Base-by-base conservation (phyloP, 768 basidiomycete species). In the Kwoniella sp. region DNA sequence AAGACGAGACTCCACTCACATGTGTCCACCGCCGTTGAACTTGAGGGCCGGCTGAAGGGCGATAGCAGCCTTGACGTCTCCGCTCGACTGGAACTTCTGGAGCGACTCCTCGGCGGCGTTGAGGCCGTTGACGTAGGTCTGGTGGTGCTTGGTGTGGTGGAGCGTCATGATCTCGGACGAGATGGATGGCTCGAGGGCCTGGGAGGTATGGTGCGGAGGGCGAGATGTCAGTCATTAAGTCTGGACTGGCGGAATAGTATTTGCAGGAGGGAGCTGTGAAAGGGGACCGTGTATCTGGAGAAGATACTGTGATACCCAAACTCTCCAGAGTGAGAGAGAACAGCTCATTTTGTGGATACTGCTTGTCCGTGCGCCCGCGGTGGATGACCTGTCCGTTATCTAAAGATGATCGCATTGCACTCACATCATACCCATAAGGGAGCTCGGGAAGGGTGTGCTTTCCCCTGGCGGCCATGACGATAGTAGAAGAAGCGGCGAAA, bases 71-170 rank as follows among this genome's bases (percentile, higher is more conserved):
- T 89, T 91, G 74, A 90, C 86, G 55, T 87, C 85, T 2, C 82
- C 71, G 28, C 48, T 59, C 20, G 73, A 52, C 47, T 64, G 51
- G 58, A 79, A 67, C 72, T 86, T 86, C 53, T 87, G 84, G 78
- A 93, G 91, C 0, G 86, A 84, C 67, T 85, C 83, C 83, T 95
- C 93, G 20, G 93, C 93, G 34, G 90, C 87, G 82, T 95, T 97
- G 80, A 97, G 86, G 1, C 89, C 90, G 74, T 87, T 94, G 60
- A 95, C 91, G 75, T 96, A 96, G 59, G 92, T 89, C 84, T 93
- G 92, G 78, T 97, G 93, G 79, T 97, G 93, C 85, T 93, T 94
- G 68, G 85, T 87, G 84, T 97, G 93, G 83, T 97, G 93, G 56
- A 95, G 90, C 62, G 84, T 86, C 93, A 95, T 97, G 83, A 96